A percentile compares a stretch with the other conserved stretches of the same genome.
Conservation (phyloP, 2,329 filamentous ascomycete genomes). For the Tolypocladium tundrense region DNA sequence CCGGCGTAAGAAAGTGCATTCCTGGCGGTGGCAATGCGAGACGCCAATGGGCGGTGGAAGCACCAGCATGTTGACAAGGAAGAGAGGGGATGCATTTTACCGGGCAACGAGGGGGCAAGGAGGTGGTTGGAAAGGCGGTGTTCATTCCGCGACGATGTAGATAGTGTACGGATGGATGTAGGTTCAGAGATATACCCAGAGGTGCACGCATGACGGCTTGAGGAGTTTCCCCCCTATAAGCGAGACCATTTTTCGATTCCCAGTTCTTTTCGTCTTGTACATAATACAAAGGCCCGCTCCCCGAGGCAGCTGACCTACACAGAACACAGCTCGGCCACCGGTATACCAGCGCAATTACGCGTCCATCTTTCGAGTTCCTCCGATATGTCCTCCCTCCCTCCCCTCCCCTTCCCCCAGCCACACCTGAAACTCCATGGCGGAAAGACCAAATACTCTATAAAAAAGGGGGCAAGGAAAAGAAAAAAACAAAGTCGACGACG, state of each 20-base stretch:
- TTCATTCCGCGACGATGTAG: background rate
- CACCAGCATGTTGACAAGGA: background rate
- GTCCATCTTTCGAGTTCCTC: background rate
- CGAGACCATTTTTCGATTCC: background rate
- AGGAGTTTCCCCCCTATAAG: background rate
- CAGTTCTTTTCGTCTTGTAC: background rate
- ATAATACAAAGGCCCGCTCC: background rate
- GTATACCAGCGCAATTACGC: background rate
- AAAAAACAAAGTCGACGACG: background rate
- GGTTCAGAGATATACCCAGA: background rate
- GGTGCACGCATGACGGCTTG: background rate
- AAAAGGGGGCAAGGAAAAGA: background rate
- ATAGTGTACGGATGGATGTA: background rate
- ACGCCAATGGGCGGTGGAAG: background rate
- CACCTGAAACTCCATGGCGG: background rate
- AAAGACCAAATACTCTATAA: background rate
- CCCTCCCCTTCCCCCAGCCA: background rate
- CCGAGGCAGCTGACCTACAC: background rate
- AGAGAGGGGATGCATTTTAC: background rate
- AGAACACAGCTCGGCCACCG: background rate
- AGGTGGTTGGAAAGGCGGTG: background rate
- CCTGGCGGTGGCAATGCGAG: background rate
- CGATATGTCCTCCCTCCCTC: too few species aligned
- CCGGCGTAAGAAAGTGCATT: background rate
- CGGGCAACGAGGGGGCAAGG: background rate